phyloP scores from a whole-genome alignment of 2,329 filamentous ascomycete genomes.

The Volutella citrinella region DNA sequence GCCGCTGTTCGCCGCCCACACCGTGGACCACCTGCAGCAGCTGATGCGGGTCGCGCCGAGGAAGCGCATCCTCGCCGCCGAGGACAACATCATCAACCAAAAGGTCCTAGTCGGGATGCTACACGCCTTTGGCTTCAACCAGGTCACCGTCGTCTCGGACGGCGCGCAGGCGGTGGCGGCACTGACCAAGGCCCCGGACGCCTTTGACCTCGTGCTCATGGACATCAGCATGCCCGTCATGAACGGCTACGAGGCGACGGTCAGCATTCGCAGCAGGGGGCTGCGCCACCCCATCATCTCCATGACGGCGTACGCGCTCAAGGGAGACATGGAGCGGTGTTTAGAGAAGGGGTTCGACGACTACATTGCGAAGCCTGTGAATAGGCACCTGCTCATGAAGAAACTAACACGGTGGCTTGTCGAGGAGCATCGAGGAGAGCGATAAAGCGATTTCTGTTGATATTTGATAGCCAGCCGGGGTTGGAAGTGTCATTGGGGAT shows the following conservation, averaged over 20 bases:
- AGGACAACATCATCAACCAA: conserved; percentile 43
- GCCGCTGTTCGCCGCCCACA: conserved; percentile 24
- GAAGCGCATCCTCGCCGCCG: conserved; percentile 39
- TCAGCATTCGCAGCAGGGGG: conserved; percentile 42
- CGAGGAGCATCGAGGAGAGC: too few species aligned
- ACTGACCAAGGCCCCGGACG: conserved; percentile 28
- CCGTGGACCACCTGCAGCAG: conserved; percentile 13
- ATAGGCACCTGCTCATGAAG: conserved; percentile 25
- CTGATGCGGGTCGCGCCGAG: conserved; percentile 35
- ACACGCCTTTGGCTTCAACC: conserved; percentile 37
- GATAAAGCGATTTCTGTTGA: too few species aligned
- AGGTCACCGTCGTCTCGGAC: conserved; percentile 18
- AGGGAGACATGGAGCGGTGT: conserved; percentile 52
- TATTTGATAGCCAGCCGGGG: too few species aligned
- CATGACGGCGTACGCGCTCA: conserved; percentile 53
- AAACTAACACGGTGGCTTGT: too few species aligned
- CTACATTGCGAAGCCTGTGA: conserved; percentile 53
- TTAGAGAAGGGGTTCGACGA: conserved; percentile 53
- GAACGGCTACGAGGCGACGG: conserved; percentile 45
- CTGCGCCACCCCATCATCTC: conserved; percentile 52
- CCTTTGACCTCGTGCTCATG: conserved; percentile 33
- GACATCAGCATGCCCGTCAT: conserved; percentile 55
- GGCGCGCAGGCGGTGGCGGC: conserved; percentile 16
- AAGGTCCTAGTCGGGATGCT: conserved; percentile 37
- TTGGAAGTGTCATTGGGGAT: too few species aligned